Evolutionary conservation across 2,329 filamentous ascomycete species (phyloP).

Genomic region (Cryphonectria japonica): DNA sequence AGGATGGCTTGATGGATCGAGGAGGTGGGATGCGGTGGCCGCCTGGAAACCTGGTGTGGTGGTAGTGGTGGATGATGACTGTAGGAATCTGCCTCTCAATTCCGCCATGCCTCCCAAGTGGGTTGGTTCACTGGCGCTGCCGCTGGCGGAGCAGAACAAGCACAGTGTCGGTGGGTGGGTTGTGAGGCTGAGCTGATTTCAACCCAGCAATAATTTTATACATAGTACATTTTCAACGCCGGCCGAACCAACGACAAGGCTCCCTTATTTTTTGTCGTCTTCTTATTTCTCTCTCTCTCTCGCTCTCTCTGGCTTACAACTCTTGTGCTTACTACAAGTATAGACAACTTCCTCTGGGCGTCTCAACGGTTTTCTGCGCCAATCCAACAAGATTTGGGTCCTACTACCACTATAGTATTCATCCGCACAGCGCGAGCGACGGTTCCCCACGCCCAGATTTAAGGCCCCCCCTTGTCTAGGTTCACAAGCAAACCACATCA

Average conservation of each 20-base stretch:
- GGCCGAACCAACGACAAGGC: background rate
- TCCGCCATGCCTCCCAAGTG: background rate
- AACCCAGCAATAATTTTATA: constrained; percentile 7
- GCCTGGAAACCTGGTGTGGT: background rate
- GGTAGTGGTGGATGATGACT: background rate
- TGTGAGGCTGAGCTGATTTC: constrained; percentile 13
- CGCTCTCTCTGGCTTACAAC: background rate
- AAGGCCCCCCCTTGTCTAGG: constrained; percentile 1
- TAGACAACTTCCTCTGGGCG: background rate
- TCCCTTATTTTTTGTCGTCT: background rate
- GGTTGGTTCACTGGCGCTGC: background rate
- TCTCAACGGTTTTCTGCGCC: background rate
- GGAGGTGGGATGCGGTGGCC: constrained; percentile 1
- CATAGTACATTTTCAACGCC: background rate
- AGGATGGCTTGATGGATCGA: background rate
- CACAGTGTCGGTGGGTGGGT: constrained; percentile 6
- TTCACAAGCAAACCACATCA: constrained; percentile 5
- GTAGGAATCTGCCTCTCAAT: constrained; percentile 13
- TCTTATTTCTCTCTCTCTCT: background rate
- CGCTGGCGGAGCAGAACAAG: constrained; percentile 2
- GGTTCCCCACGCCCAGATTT: background rate
- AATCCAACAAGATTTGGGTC: background rate
- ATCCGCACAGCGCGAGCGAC: constrained; percentile 4
- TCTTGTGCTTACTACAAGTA: background rate
- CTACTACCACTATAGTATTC: background rate